These are phyloP conservation scores for Suillus variegatus DNA, from an alignment of 768 basidiomycete genomes.

Conservation along the genomic window DNA sequence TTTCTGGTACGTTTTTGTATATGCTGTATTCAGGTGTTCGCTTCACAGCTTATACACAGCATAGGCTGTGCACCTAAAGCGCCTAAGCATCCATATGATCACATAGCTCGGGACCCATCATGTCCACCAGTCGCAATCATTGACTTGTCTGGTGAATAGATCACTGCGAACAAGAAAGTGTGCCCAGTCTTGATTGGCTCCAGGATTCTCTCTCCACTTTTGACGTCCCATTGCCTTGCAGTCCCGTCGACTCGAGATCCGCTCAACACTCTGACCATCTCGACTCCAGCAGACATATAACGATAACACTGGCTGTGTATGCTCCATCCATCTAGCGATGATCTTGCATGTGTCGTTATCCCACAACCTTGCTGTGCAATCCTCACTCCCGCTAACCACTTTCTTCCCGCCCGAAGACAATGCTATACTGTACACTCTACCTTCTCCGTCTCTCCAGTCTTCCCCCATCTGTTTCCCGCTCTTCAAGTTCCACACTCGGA, in stretches of 20 bases:
- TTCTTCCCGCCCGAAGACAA: neutral
- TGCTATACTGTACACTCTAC: neutral
- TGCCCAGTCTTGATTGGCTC: neutral
- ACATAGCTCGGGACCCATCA: too few species aligned
- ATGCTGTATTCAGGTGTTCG: too few species aligned
- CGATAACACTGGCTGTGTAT: accelerated
- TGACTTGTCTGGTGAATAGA: constrained; percentile 1
- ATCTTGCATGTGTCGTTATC: neutral
- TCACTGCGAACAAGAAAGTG: accelerated
- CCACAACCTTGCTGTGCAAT: neutral
- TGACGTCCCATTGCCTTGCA: neutral
- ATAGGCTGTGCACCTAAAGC: neutral
- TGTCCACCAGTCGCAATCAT: too few species aligned
- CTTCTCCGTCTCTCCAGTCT: too few species aligned
- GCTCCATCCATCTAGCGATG: neutral
- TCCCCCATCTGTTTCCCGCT: too few species aligned
- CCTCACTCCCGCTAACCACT: neutral
- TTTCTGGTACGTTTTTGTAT: too few species aligned
- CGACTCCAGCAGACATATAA: neutral
- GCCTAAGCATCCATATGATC: too few species aligned
- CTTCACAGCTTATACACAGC: too few species aligned
- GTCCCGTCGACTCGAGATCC: neutral
- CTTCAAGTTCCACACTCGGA: neutral
- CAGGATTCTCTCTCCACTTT: neutral
- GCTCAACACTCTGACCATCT: neutral